These are phyloP conservation scores for Jatropha curcas DNA, from an alignment of 345 rosid species.

Conservation along the genomic window DNA sequence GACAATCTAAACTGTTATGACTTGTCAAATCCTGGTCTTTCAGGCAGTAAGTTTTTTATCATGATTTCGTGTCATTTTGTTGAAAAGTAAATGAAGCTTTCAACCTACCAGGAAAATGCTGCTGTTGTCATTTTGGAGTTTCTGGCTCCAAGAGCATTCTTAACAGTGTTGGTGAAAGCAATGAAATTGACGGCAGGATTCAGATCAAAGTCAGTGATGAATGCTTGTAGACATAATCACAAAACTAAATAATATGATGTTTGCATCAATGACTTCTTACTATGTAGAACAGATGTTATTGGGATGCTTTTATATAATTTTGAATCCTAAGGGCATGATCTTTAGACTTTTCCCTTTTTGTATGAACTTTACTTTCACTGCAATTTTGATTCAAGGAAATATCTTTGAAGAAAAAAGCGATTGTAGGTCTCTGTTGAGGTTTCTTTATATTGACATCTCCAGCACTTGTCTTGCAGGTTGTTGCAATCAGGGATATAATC, in stretches of 20 bases:
- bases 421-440: neutral
- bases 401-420: neutral
- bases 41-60: neutral
- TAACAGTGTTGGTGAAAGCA: neutral
- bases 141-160: neutral
- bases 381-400: neutral
- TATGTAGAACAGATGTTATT: neutral
- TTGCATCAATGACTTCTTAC: neutral
- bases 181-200: neutral
- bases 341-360: neutral
- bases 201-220: neutral
- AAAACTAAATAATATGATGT: neutral
- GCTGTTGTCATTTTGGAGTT: no score
- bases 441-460: neutral
- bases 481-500: constrained; percentile 86
- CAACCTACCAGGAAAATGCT: neutral
- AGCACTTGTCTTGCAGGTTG: constrained; percentile 55
- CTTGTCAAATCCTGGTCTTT: neutral
- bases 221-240: neutral
- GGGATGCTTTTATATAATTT: neutral
- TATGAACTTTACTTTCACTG: neutral
- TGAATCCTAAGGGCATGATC: neutral
- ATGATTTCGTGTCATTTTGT: neutral
- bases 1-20: neutral
- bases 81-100: neutral